Evolutionary conservation across 331 rosid genomes (phyloP).

Genomic region (Malus hybrid): DNA sequence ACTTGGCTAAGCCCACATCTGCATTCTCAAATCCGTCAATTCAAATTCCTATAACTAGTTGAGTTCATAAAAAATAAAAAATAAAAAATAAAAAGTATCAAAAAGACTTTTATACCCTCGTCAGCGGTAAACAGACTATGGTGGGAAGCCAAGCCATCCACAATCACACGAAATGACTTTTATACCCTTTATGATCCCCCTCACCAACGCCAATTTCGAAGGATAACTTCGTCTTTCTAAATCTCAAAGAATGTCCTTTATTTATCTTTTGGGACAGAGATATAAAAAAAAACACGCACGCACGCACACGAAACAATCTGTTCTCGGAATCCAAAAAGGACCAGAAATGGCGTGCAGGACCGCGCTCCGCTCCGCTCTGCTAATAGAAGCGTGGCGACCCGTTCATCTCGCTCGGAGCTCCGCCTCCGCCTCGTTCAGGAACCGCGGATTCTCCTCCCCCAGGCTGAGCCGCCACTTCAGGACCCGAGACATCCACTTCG

Average conservation of each 20-base stretch:
- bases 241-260: neutral
- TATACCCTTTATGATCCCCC: neutral
- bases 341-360: conserved; percentile 58
- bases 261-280: neutral
- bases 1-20: too few species aligned
- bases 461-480: conserved; percentile 12
- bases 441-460: conserved; percentile 6
- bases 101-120: neutral
- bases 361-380: conserved; percentile 46
- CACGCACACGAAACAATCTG: neutral
- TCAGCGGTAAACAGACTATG: neutral
- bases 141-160: neutral
- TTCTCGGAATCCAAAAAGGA: neutral
- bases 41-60: neutral
- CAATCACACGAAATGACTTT: neutral
- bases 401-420: conserved; percentile 23
- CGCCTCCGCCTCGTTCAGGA: conserved; percentile 14
- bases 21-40: neutral
- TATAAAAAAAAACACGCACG: neutral
- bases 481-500: conserved; percentile 34
- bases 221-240: neutral
- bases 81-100: neutral
- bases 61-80: neutral
- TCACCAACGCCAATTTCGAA: neutral
- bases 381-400: conserved; percentile 51